These are phyloP conservation scores for Sclerotinia subarctica DNA, from an alignment of 2,329 filamentous ascomycete genomes.

Conservation along the genomic window DNA sequence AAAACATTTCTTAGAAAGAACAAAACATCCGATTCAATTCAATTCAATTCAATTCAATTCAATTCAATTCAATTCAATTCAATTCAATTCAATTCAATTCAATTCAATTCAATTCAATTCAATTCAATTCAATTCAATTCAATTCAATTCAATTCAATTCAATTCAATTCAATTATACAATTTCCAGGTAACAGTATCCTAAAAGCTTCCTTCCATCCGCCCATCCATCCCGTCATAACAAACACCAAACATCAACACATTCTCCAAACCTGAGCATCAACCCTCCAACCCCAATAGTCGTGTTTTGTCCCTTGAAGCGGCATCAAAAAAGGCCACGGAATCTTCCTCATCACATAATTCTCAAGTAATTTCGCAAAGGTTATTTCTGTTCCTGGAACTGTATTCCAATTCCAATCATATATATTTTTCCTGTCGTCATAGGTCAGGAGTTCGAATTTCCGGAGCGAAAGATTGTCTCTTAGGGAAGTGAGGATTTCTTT, in stretches of 20 bases:
- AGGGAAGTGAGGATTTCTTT: slow-evolving; percentile 5
- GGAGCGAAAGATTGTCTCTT: neutral
- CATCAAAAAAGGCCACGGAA: slow-evolving; percentile 17
- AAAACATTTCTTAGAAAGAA: too few species aligned
- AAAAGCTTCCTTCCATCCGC: too few species aligned
- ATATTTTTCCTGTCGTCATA: slow-evolving; percentile 17
- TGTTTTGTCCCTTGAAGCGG: slow-evolving; percentile 11
- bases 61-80: neutral
- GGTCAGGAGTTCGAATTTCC: slow-evolving; percentile 17
- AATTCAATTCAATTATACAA: neutral
- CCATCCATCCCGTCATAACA: too few species aligned
- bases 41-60: neutral
- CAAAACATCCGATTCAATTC: neutral
- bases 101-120: neutral
- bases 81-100: neutral
- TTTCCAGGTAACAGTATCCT: neutral
- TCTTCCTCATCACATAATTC: neutral
- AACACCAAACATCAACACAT: neutral
- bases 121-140: neutral
- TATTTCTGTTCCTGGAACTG: neutral
- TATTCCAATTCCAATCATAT: slow-evolving; percentile 17
- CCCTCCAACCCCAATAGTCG: slow-evolving; percentile 24
- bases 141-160: neutral
- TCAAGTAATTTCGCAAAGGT: slow-evolving; percentile 15
- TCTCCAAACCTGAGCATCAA: slow-evolving; percentile 13